Base-by-base conservation (phyloP, 2,329 filamentous ascomycete species). In the Gnomoniopsis smithogilvyi region DNA sequence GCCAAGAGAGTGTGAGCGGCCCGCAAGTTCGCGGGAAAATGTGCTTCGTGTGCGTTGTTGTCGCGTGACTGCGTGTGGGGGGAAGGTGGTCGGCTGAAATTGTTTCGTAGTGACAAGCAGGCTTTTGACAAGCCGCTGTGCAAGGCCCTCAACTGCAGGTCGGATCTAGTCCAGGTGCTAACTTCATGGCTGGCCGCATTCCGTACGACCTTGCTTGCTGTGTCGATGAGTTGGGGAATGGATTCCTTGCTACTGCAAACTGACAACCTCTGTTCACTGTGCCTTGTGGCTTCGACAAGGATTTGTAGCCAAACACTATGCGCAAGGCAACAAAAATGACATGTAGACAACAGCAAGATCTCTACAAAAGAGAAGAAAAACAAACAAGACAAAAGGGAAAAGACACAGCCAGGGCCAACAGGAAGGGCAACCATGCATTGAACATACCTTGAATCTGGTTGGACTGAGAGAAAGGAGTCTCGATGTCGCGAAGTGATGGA, bases 391-490 rank as follows among this genome's bases (percentile, higher is more conserved):
- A 24, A 24, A 53, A 56, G 22, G 24, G 19, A n/a, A 26, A 34
- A 53, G 50, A 22, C 22, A 12, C n/a, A 54, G 30, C 19, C 24
- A 38, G 8, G 26, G 26, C 26, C 26, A 30, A 30, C 4, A 8
- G 8, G 4, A 30, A 30, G 26, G 56, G 8, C 43, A 21, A n/a
- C 15, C 12, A 21, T 30, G 26, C n/a, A 43, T 46, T 46, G 26
- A 30, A 60, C 60, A 51, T 54, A 62, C 60, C 57, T 59, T 6
- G 57, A 57, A 3, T 41, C 15, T 43, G 57, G 57, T 11, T n/a
- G 8, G 41, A 56, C 33, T 21, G 36, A 51, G 22, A 50, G 46
- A 57, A 50, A 52, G 21, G 57, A 60, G 49, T 60, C 59, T 30
- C 54, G 51, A n/a, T 54, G 57, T 51, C 50, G 57, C n/a, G 54